Conservation (phyloP, 2,329 filamentous ascomycete species). For the Acrocalymma vagum region DNA sequence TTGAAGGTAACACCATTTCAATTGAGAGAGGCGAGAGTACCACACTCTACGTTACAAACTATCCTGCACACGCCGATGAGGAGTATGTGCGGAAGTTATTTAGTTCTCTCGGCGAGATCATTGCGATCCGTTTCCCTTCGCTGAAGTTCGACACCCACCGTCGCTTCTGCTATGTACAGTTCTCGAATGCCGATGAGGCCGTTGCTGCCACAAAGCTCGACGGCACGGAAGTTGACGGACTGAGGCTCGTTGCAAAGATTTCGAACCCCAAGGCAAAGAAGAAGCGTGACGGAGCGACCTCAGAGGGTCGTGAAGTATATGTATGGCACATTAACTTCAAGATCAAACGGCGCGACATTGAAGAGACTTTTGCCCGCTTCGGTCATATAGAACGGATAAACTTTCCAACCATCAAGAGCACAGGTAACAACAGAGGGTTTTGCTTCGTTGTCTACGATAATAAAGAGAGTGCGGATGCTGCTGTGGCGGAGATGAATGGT, state of each 20-base stretch:
- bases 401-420: conserved; percentile 69
- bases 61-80: conserved; percentile 79
- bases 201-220: conserved; percentile 73
- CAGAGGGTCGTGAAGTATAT: conserved; percentile 89
- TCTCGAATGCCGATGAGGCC: conserved; percentile 62
- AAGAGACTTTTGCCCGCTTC: conserved; percentile 75
- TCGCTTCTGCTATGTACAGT: conserved; percentile 96
- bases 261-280: conserved; percentile 85
- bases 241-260: conserved; percentile 78
- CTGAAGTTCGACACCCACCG: conserved; percentile 88
- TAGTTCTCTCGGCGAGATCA: conserved; percentile 75
- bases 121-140: conserved; percentile 88
- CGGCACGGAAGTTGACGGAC: conserved; percentile 71
- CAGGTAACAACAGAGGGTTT: conserved; percentile 76
- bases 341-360: conserved; percentile 75
- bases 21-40: conserved; percentile 79
- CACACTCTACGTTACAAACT: conserved; percentile 92
- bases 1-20: conserved; percentile 75
- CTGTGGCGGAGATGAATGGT: conserved; percentile 71
- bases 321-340: conserved; percentile 87
- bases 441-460: conserved; percentile 81
- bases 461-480: conserved; percentile 71
- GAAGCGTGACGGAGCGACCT: conserved; percentile 77
- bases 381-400: conserved; percentile 78
- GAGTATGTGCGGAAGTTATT: conserved; percentile 74